Evolutionary conservation across 306 rosid genomes (phyloP), one percentile per base, ranked within the genome.

Genomic region (Comarum palustre): DNA sequence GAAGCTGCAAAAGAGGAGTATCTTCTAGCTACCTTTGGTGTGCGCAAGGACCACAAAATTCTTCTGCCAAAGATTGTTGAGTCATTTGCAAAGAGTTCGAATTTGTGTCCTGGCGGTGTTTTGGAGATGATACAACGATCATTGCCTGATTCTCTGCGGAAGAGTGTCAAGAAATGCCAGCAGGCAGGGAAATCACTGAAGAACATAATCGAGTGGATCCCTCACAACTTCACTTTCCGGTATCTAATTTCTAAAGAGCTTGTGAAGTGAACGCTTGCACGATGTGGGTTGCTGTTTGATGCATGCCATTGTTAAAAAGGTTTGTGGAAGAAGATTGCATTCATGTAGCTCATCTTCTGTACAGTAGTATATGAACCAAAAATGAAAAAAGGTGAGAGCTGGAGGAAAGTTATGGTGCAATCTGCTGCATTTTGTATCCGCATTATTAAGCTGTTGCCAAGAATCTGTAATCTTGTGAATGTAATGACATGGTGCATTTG

Each of bases 161-260:
- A 90, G 86, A 87, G 83, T 65, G 65, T 87, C 27, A 89, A 88
- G 84, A 87, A 84, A 66, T 79, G 83, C 46, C 81, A 61, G 68
- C 85, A 73, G 66, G 34, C 68, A 42, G 86, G 78, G 5, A 94
- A 89, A 68, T 82, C 90, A 8, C 78, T 82, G 42, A 94, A 94
- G 90, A 80, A 69, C 86, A 85, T 61, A 61, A 61, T 94, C 43
- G 96, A 91, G 78, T 94, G 92, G 91, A 77, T 81, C 77, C 90
- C 96, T 55, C 96, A 90, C 73, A 88, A 87, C 77, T 91, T 89
- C 36, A 68, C 87, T 47, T 94, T 94, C 74, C 87, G 99, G 78
- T 94, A 91, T 82, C 90, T 94, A 47, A 84, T 94, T 62, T 91
- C 86, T 3, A 94, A 94, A 79, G 99, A 94, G 80, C 78, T 89